Percentiles rank a stretch among this genome's conserved stretches.
Conservation (phyloP, 805 yeast genomes). For the Kuraishia molischiana region DNA sequence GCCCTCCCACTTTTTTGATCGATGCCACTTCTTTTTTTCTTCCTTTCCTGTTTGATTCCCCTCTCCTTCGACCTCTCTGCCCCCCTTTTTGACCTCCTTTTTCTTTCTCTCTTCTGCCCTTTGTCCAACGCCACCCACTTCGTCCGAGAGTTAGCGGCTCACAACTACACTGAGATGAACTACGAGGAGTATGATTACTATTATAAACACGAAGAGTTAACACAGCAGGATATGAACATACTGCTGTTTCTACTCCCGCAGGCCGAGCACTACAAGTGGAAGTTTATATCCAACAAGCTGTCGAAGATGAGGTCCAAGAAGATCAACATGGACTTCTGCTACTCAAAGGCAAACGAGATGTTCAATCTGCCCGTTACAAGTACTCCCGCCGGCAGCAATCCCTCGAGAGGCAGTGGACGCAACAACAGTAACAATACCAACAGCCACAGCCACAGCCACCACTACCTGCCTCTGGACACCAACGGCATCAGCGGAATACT, state of each 20-base stretch:
- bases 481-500: not conserved
- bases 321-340: conserved; percentile 18
- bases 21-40: too few relatives aligned
- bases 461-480: not conserved
- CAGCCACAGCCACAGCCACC: not conserved
- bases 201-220: conserved; percentile 8
- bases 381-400: too few relatives aligned
- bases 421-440: too few relatives aligned
- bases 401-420: too few relatives aligned
- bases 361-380: conserved; percentile 18
- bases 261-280: conserved; percentile 25
- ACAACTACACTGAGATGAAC: not conserved
- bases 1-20: too few relatives aligned
- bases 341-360: conserved; percentile 22
- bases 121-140: too few relatives aligned
- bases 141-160: conserved; percentile 1
- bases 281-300: conserved; percentile 17
- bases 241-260: conserved; percentile 16
- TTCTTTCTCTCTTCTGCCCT: too few relatives aligned
- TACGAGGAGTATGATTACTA: not conserved
- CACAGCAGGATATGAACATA: conserved; percentile 19
- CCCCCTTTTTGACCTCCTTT: not conserved
- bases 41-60: too few relatives aligned
- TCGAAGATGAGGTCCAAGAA: conserved; percentile 21
- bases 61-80: too few relatives aligned